Evolutionary conservation across 768 basidiomycete species (phyloP).

Genomic region (Lentinula detonsa): DNA sequence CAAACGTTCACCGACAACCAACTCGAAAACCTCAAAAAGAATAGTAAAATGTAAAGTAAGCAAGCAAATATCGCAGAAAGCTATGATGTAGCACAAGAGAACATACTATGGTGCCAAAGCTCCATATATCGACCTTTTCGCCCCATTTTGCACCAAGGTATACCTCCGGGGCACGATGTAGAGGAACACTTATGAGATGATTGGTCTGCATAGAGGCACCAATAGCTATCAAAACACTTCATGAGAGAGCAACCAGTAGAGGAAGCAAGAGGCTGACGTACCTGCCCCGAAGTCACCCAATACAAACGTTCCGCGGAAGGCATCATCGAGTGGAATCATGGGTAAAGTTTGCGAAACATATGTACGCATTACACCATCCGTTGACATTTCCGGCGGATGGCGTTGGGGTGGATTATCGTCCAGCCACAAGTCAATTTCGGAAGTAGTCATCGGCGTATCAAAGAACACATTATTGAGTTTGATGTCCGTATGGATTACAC

Average conservation of each 20-base stretch:
- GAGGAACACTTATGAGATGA: not conserved
- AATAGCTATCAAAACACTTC: no score
- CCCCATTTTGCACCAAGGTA: slow-evolving; percentile 8
- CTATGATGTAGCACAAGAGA: no score
- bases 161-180: slow-evolving; percentile 12
- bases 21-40: slow-evolving; percentile 6
- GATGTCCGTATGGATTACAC: slow-evolving; percentile 11
- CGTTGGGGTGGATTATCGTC: slow-evolving; percentile 2
- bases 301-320: not conserved
- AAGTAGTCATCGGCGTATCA: not conserved
- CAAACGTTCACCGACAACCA: slow-evolving; percentile 4
- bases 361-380: slow-evolving; percentile 3
- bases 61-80: no score
- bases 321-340: slow-evolving; percentile 4
- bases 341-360: slow-evolving; percentile 12
- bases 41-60: not conserved
- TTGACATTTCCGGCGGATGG: slow-evolving; percentile 6
- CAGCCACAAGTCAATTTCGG: not conserved
- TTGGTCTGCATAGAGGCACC: no score
- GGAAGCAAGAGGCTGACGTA: not conserved
- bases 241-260: not conserved
- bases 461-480: slow-evolving; percentile 12
- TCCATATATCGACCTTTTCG: slow-evolving; percentile 13
- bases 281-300: slow-evolving; percentile 12
- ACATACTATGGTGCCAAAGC: slow-evolving; percentile 14